These are phyloP conservation scores for Phytophthora boehmeriae DNA, from an alignment of 352 stramenopile species.

Conservation along the genomic window DNA sequence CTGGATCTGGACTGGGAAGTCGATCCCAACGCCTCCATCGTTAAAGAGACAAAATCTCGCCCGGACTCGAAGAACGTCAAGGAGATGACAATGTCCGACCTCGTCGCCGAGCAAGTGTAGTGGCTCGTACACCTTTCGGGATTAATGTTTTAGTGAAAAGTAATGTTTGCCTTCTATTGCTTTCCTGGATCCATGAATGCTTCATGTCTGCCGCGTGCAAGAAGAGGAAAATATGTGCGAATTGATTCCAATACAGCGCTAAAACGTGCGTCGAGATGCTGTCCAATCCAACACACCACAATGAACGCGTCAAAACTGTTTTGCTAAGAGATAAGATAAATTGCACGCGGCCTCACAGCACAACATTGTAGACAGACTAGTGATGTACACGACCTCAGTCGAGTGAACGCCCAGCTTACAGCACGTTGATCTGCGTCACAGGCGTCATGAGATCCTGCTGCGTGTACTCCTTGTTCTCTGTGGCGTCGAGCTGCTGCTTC, in stretches of 20 bases:
- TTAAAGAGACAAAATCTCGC: constrained; percentile 22
- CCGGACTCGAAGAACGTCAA: constrained; percentile 32
- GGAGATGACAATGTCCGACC: constrained; percentile 22
- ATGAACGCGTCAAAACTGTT: constrained; percentile 5
- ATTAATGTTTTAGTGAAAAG: constrained; percentile 33
- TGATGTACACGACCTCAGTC: constrained; percentile 1
- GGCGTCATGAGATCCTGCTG: constrained; percentile 37
- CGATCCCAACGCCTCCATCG: constrained; percentile 12
- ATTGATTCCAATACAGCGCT: no score
- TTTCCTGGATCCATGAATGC: background rate
- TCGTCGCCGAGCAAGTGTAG: constrained; percentile 28
- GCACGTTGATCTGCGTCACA: constrained; percentile 40
- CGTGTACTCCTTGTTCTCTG: constrained; percentile 25
- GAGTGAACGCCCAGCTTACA: constrained; percentile 18
- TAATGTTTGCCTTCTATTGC: constrained; percentile 18
- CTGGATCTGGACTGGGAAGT: constrained; percentile 35
- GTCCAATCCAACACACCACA: background rate
- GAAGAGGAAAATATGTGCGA: background rate
- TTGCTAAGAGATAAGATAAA: background rate
- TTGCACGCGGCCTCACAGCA: background rate
- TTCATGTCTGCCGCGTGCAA: background rate
- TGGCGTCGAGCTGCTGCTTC: constrained; percentile 52
- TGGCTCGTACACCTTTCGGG: constrained; percentile 6
- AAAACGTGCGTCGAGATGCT: no score
- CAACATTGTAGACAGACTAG: background rate